A percentile compares a stretch with the other conserved stretches of the same genome.
Evolutionary conservation across 1,284 basidiomycete genomes (phyloP).

Genomic region (Omphalotus olearius): DNA sequence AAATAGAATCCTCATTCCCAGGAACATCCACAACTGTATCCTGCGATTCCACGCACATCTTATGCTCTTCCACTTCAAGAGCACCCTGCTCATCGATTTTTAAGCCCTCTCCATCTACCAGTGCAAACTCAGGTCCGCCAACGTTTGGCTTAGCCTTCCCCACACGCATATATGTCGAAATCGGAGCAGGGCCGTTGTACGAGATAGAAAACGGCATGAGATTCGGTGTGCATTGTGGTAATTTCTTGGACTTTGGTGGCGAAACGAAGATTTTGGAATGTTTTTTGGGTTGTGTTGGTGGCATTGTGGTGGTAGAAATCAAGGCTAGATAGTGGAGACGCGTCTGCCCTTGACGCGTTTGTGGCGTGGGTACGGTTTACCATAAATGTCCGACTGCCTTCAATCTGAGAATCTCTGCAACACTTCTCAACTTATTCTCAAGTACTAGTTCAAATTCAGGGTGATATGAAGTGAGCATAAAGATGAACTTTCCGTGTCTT

Average conservation of each 20-base stretch:
- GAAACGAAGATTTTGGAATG: constrained; percentile 1
- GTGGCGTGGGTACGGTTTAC: no score
- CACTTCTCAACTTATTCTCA: no score
- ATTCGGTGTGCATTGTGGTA: constrained; percentile 43
- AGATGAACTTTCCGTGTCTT: no score
- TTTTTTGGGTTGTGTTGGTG: not conserved
- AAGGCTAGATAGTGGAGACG: not conserved
- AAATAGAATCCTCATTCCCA: not conserved
- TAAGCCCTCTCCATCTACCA: not conserved
- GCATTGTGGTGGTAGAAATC: not conserved
- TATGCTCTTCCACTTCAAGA: not conserved
- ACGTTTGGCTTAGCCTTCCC: constrained; percentile 36
- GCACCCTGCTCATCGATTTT: not conserved
- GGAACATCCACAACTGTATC: constrained; percentile 3
- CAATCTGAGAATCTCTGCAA: no score
- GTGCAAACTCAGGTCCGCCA: constrained; percentile 22
- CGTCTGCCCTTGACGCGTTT: not conserved
- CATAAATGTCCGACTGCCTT: no score
- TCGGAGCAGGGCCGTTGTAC: constrained; percentile 64
- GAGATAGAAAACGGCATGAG: constrained; percentile 80
- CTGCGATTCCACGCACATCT: not conserved
- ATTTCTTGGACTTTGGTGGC: not conserved
- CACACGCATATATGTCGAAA: constrained; percentile 68
- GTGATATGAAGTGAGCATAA: no score
- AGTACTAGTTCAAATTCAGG: no score